phyloP scores from a whole-genome alignment of 2,329 filamentous ascomycete genomes.

The Sporothrix schenckii region DNA sequence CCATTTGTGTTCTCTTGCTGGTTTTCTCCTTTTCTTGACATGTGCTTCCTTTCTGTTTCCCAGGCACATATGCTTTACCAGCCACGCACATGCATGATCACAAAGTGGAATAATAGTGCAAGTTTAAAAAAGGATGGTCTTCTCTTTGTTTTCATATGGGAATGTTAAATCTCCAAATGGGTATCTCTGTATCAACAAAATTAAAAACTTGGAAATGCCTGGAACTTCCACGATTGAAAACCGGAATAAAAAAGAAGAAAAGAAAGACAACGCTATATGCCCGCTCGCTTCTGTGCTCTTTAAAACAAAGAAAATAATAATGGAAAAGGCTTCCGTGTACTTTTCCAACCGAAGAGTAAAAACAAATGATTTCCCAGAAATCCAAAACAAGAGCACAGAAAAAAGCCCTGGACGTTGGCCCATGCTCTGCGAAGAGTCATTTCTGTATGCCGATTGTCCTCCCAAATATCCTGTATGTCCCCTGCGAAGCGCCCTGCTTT shows the following conservation, averaged over 20 bases:
- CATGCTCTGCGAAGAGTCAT: slow-evolving; percentile 24
- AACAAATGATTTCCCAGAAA: slow-evolving; percentile 3
- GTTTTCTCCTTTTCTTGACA: neutral
- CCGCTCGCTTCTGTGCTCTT: slow-evolving; percentile 7
- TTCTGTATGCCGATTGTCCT: neutral
- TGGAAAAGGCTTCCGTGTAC: neutral
- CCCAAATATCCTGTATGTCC: neutral
- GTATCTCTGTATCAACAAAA: slow-evolving; percentile 25
- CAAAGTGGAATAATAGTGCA: neutral
- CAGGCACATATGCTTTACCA: neutral
- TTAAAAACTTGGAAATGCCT: slow-evolving; percentile 11
- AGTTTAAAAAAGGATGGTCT: neutral
- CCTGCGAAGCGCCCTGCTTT: neutral
- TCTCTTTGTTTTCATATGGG: slow-evolving; percentile 10
- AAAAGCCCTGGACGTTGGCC: neutral
- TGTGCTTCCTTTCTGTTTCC: neutral
- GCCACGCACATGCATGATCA: neutral
- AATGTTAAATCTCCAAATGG: slow-evolving; percentile 18
- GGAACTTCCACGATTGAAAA: neutral
- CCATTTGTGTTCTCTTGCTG: neutral
- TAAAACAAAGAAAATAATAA: neutral
- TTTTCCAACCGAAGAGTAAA: neutral
- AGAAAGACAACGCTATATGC: neutral
- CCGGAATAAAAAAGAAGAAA: neutral
- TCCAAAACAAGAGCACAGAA: slow-evolving; percentile 8